Conservation (phyloP, 23 red algal species). For the Agarophyton chilense region DNA sequence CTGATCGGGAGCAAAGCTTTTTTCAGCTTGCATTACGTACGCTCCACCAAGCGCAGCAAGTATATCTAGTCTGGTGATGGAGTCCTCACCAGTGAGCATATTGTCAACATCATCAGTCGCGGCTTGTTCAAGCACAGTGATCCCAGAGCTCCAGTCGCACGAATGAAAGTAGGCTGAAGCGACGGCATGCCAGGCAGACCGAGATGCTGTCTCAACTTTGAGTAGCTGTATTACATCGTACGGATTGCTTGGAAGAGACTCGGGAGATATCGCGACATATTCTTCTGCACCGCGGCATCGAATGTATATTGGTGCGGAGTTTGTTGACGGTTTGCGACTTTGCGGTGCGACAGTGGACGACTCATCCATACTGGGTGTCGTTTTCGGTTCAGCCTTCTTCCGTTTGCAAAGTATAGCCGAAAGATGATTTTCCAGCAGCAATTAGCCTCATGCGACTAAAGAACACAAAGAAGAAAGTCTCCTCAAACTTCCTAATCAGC, state of each 20-base stretch:
- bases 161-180: slow-evolving; percentile 54
- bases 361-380: neutral
- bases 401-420: neutral
- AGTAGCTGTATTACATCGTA: slow-evolving; percentile 62
- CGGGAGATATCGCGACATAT: slow-evolving; percentile 32
- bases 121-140: slow-evolving; percentile 58
- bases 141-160: slow-evolving; percentile 20
- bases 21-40: slow-evolving; percentile 62
- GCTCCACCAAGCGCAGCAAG: slow-evolving; percentile 61
- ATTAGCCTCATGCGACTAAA: neutral
- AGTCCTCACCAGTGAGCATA: slow-evolving; percentile 39
- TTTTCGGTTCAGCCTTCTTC: neutral
- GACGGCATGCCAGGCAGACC: slow-evolving; percentile 59
- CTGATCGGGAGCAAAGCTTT: neutral
- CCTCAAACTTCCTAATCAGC: too few species aligned
- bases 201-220: slow-evolving; percentile 51
- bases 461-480: too few species aligned
- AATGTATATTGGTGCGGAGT: slow-evolving; percentile 24
- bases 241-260: slow-evolving; percentile 39
- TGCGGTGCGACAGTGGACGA: neutral
- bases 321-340: neutral
- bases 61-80: slow-evolving; percentile 37
- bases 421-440: neutral
- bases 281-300: slow-evolving; percentile 54
- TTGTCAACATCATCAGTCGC: slow-evolving; percentile 63